Evolutionary conservation across 2,329 filamentous ascomycete genomes (phyloP), one percentile per base, ranked within the genome.

Genomic region (Bipolaris sorokiniana): DNA sequence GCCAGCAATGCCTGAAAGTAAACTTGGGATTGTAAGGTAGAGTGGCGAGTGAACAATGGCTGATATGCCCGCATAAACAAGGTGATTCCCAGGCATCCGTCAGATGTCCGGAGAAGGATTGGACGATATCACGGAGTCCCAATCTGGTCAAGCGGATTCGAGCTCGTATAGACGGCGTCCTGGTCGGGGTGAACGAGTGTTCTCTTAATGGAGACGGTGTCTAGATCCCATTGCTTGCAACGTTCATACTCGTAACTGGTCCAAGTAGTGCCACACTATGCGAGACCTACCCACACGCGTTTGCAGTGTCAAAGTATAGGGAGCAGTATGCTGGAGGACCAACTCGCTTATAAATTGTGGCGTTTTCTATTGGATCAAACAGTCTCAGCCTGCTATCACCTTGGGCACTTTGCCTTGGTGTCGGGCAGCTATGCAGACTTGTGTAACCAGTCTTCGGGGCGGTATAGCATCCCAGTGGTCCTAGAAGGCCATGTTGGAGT

Each of bases 331-430:
- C 56, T 62, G 59, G 45, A 66, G 64, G 61, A 65, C 59, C 34
- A 42, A 50, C 47, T 42, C 47, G 41, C 51, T 58, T 56, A 51
- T 38, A 37, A 47, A 45, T 15, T 56, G 56, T 63, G 61, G 67
- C 63, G 64, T 56, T 54, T 33, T 45, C 59, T 47, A 72, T 70
- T 72, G 67, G 68, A 48, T 45, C 49, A 48, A 56, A 42, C 10
- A 36, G 46, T 50, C 51, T 64, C 57, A 64, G 63, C 63, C 59
- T 67, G 60, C 49, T 45, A 48, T 46, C 48, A 54, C 51, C 40
- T 70, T 63, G 66, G 68, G 67, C 62, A 40, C 48, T 41, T 28
- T 33, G 13, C 34, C 49, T 34, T 45, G 1, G 0, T 22, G 7
- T 66, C 50, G 63, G 63, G 62, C 62, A 64, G 59, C 54, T 54